Evolutionary conservation across 2,329 filamentous ascomycete species (phyloP).

Genomic region (Neophaeococcomyces mojaviensis): DNA sequence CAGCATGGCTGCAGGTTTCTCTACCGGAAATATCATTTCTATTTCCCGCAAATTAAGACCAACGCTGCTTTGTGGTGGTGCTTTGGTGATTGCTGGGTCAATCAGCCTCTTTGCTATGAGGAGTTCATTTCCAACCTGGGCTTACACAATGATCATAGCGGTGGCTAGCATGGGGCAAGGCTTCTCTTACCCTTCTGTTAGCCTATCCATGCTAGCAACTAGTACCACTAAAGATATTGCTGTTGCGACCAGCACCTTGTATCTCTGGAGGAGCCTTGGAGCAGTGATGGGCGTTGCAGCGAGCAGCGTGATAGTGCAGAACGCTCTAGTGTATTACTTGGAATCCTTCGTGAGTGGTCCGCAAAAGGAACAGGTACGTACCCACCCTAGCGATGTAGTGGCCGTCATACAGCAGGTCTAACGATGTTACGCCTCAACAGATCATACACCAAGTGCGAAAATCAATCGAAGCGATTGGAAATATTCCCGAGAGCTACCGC

Average conservation of each 20-base stretch:
- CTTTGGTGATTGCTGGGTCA: conserved; percentile 31
- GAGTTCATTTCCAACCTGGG: conserved; percentile 32
- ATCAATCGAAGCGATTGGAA: too few relatives aligned
- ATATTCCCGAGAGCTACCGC: too few relatives aligned
- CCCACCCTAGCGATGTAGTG: too few relatives aligned
- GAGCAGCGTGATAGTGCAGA: conserved; percentile 20
- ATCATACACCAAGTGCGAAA: too few relatives aligned
- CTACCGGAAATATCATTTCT: conserved; percentile 38
- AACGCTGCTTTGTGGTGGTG: conserved; percentile 34
- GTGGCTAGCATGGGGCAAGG: conserved; percentile 36
- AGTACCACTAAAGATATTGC: conserved; percentile 39
- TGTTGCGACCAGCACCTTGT: conserved; percentile 28
- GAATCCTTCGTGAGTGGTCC: conserved; percentile 9
- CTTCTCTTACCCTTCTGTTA: too few relatives aligned
- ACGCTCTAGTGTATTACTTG: conserved; percentile 17
- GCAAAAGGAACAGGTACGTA: too few relatives aligned
- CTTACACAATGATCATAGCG: conserved; percentile 34
- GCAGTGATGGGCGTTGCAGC: conserved; percentile 20
- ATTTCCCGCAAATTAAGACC: conserved; percentile 38
- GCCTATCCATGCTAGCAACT: conserved; percentile 35
- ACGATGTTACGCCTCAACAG: too few relatives aligned
- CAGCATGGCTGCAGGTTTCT: conserved; percentile 34
- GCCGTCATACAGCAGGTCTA: too few relatives aligned
- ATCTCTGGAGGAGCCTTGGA: conserved; percentile 17
- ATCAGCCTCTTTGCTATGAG: conserved; percentile 31